phyloP scores from a whole-genome alignment of 306 rosid genomes.

The Acacia confusa region DNA sequence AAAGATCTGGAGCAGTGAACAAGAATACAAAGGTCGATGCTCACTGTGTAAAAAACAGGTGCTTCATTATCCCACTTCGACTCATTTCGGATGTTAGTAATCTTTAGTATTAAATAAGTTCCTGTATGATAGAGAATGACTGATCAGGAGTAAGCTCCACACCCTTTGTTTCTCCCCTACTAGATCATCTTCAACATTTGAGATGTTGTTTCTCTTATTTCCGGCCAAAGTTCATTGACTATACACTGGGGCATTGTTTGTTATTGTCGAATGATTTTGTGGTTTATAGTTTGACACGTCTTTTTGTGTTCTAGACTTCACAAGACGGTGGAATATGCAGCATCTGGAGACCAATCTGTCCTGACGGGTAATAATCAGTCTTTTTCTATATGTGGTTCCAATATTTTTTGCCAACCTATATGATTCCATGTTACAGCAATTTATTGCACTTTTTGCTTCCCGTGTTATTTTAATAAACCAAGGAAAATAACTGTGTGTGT shows the following conservation, averaged over 20 bases:
- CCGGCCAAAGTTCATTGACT: constrained; percentile 17
- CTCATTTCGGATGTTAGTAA: constrained; percentile 7
- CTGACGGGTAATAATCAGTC: constrained; percentile 68
- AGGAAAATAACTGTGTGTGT: not conserved
- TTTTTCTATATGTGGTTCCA: not conserved
- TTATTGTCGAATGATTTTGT: not conserved
- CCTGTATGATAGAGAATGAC: not conserved
- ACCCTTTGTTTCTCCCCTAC: not conserved
- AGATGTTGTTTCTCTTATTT: constrained; percentile 12
- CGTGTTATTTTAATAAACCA: not conserved
- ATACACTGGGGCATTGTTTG: constrained; percentile 11
- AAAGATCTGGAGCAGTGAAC: constrained; percentile 96
- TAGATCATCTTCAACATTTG: not conserved
- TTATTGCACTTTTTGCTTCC: not conserved
- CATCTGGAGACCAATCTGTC: constrained; percentile 96
- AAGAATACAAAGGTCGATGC: constrained; percentile 65
- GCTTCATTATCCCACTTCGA: constrained; percentile 21
- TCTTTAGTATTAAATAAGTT: not conserved
- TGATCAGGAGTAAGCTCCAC: not conserved
- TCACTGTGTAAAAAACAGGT: constrained; percentile 87
- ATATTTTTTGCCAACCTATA: not conserved
- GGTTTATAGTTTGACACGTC: constrained; percentile 33
- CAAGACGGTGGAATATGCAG: constrained; percentile 67
- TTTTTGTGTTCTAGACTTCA: constrained; percentile 47
- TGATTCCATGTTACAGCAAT: not conserved